Percentiles rank a stretch among this genome's conserved stretches.
phyloP scores from a whole-genome alignment of 2,329 filamentous ascomycete genomes.

The Diaporthe citriasiana region DNA sequence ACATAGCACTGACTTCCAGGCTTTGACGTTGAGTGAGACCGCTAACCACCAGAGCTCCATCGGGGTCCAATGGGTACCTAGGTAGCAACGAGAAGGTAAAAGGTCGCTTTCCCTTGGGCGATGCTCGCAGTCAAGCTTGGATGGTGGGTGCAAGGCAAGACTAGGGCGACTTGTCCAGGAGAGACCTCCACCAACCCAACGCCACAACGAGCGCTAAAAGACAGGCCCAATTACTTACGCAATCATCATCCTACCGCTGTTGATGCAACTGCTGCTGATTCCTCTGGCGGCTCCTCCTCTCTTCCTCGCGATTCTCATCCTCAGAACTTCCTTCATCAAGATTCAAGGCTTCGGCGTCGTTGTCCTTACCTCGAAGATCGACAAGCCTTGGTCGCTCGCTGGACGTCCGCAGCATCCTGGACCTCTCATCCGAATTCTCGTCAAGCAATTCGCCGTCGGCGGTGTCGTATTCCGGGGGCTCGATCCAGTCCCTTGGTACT shows the following conservation, averaged over 20 bases:
- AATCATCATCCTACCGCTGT: constrained; percentile 25
- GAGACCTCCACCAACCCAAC: not conserved
- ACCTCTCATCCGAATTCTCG: constrained; percentile 67
- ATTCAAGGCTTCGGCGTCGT: constrained; percentile 47
- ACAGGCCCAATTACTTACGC: constrained; percentile 8
- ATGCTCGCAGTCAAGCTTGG: not conserved
- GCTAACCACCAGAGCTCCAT: not conserved
- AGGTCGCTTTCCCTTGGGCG: not conserved
- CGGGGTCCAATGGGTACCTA: not conserved
- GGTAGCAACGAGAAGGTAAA: not conserved
- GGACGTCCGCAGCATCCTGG: constrained; percentile 68
- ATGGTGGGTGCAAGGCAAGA: not conserved
- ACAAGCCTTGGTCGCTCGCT: constrained; percentile 47
- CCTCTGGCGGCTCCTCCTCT: constrained; percentile 34
- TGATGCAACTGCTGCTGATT: constrained; percentile 28
- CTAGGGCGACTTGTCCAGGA: not conserved
- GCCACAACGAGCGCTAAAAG: constrained; percentile 1
- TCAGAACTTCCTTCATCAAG: constrained; percentile 41
- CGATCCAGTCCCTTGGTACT: constrained; percentile 85
- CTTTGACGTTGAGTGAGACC: not conserved
- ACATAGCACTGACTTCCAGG: not conserved
- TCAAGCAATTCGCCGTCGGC: constrained; percentile 79
- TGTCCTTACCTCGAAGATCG: constrained; percentile 42
- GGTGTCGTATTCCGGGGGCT: constrained; percentile 81
- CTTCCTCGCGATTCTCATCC: constrained; percentile 33